These are phyloP conservation scores for Aspergillus sp. DNA, from an alignment of 2,329 filamentous ascomycete genomes.

Conservation along the genomic window DNA sequence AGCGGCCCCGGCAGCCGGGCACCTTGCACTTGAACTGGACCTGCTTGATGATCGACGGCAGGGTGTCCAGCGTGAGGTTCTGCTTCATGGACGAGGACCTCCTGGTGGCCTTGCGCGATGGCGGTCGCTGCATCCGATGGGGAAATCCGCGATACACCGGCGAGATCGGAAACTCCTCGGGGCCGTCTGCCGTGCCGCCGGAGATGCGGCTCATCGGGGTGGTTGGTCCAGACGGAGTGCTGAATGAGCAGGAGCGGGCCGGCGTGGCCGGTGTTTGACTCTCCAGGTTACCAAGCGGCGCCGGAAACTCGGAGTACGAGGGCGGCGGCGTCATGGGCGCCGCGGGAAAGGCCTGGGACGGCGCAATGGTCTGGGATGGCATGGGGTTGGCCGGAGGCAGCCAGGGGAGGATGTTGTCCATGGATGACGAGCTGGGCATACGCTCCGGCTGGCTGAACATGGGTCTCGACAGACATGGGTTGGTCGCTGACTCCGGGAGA, in stretches of 20 bases:
- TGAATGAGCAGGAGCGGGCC: constrained; percentile 26
- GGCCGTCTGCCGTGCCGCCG: constrained; percentile 23
- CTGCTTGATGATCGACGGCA: constrained; percentile 31
- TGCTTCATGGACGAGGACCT: constrained; percentile 27
- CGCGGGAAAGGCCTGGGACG: constrained; percentile 23
- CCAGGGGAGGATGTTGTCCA: constrained; percentile 30
- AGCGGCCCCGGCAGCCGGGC: constrained; percentile 36
- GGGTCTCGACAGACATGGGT: constrained; percentile 29
- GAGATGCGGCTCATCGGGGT: constrained; percentile 29
- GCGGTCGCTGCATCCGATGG: constrained; percentile 21
- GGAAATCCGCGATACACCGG: constrained; percentile 24
- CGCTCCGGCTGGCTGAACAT: constrained; percentile 31
- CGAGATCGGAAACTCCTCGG: constrained; percentile 26
- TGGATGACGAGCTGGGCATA: constrained; percentile 25
- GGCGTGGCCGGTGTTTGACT: constrained; percentile 29
- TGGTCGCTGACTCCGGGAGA: constrained; percentile 29
- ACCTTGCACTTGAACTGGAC: constrained; percentile 35
- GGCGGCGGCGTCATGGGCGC: constrained; percentile 28
- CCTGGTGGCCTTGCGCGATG: constrained; percentile 22
- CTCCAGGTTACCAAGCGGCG: constrained; percentile 24
- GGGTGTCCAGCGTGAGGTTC: constrained; percentile 26
- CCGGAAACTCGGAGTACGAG: constrained; percentile 29
- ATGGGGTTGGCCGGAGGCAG: constrained; percentile 26
- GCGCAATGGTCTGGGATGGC: constrained; percentile 28
- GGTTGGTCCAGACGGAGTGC: constrained; percentile 25